Evolutionary conservation across 768 basidiomycete species (phyloP), one percentile per base, ranked within the genome.

Genomic region (Russula sp.): DNA sequence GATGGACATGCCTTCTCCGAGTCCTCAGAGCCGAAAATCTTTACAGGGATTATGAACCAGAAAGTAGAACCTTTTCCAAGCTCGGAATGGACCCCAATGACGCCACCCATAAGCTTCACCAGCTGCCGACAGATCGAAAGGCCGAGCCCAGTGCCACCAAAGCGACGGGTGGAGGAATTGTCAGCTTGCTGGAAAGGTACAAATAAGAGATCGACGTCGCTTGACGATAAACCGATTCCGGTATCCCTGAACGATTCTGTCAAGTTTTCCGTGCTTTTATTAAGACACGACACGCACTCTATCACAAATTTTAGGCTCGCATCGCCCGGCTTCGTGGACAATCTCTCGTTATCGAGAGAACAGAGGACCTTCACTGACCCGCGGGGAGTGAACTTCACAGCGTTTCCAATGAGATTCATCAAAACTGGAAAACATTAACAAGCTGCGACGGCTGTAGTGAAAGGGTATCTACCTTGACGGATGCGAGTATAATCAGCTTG

Each of bases 181-280:
- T 88, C 88, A 10, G 86, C 87, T 72, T 90, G 88, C 65, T 86
- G 85, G 66, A 90, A 90, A 9, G 87, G 87, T 20, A 85, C 81
- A 65, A 88, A 90, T 4, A 90, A 73, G 8, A 82, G 76, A 51
- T 85, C 83, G 3, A 85, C 81, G 63, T 88, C 87, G 61, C 79
- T 83, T 7, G 81, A 75, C 7, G 85, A 81, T 56, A 90, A 72
- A 1, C 87, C 87, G 45, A 88, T 88, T 3, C 88, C 87, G 6
- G 85, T 85, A 69, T 90, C 88, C 68, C 83, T 86, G 64, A 25
- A 16, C 50, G 46, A 47, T 14, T n/a, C 14, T 58, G 47, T n/a
- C 36, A 6, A 13, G 32, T 7, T 22, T 14, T 7, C 4, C 29
- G 14, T 13, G 18, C 25, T 34, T 52, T 39, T 51, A 18, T 7